Percentiles rank a stretch among this genome's conserved stretches.
Conservation (phyloP, 2,329 filamentous ascomycete genomes). For the Trichoderma oligosporum region DNA sequence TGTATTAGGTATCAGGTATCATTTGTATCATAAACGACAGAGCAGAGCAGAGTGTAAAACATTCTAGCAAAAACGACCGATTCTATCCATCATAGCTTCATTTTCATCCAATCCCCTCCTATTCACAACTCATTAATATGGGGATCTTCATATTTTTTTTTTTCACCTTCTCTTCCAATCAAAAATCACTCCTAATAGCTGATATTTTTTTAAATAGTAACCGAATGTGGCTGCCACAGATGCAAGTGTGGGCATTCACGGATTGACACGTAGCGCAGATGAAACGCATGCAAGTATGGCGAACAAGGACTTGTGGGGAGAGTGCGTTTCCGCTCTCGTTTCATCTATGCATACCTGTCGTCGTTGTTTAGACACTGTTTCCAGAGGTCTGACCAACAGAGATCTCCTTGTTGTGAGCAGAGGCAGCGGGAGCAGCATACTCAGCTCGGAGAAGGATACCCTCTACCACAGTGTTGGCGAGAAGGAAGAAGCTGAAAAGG, state of each 20-base stretch:
- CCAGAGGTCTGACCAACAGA: slow-evolving; percentile 1
- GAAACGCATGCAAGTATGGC: background rate
- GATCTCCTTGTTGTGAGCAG: slow-evolving; percentile 7
- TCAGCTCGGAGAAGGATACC: slow-evolving; percentile 11
- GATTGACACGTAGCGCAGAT: background rate
- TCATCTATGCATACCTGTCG: background rate
- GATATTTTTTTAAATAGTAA: slow-evolving; percentile 6
- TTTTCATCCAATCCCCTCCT: background rate
- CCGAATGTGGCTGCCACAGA: background rate
- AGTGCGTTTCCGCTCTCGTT: background rate
- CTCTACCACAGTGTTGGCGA: slow-evolving; percentile 22
- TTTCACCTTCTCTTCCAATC: background rate
- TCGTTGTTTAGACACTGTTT: background rate
- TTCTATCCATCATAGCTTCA: slow-evolving; percentile 9
- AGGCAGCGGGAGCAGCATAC: background rate
- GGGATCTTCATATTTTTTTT: background rate
- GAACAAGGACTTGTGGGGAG: background rate
- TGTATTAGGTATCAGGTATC: slow-evolving; percentile 1
- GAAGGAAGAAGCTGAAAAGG: slow-evolving; percentile 22
- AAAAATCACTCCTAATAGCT: too few relatives aligned
- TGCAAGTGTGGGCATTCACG: background rate
- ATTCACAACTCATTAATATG: slow-evolving; percentile 7
- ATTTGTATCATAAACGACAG: slow-evolving; percentile 15
- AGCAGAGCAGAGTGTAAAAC: background rate
- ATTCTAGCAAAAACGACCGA: slow-evolving; percentile 11